A percentile compares a stretch with the other conserved stretches of the same genome.
phyloP scores from a whole-genome alignment of 2,329 filamentous ascomycete genomes.

The Neofusicoccum kwambonambiense region DNA sequence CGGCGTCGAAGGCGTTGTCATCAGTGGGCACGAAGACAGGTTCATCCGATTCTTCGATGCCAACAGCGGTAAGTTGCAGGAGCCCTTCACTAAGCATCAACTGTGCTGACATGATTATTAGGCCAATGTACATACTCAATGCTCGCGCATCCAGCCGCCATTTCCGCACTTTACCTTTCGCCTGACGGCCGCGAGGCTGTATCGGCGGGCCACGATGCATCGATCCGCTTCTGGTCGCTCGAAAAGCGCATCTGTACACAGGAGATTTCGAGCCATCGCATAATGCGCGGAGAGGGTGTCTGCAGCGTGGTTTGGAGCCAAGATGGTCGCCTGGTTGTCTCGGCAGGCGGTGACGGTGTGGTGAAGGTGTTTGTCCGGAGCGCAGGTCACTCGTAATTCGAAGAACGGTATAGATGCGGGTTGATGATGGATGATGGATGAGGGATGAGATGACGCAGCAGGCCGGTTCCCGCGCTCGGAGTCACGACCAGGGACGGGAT shows the following conservation, averaged over 20 bases:
- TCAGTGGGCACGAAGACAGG: slow-evolving; percentile 93
- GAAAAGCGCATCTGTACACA: slow-evolving; percentile 95
- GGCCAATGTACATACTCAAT: slow-evolving; percentile 99
- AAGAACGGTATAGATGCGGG: not conserved
- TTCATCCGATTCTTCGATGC: slow-evolving; percentile 98
- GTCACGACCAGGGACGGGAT: slow-evolving; percentile 1
- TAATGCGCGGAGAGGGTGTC: slow-evolving; percentile 95
- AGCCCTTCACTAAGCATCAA: not conserved
- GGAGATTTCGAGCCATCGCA: slow-evolving; percentile 86
- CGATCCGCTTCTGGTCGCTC: slow-evolving; percentile 92
- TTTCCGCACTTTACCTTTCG: slow-evolving; percentile 86
- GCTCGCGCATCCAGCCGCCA: slow-evolving; percentile 91
- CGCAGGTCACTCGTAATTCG: not conserved
- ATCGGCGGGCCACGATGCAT: slow-evolving; percentile 92
- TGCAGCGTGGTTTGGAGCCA: slow-evolving; percentile 94
- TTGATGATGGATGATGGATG: slow-evolving; percentile 1
- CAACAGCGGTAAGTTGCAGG: slow-evolving; percentile 78
- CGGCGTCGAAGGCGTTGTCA: slow-evolving; percentile 83
- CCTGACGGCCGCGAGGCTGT: slow-evolving; percentile 93
- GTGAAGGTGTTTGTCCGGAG: slow-evolving; percentile 75
- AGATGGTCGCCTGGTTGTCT: slow-evolving; percentile 91
- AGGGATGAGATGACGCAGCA: not conserved
- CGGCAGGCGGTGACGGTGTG: slow-evolving; percentile 89
- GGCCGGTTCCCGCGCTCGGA: not conserved
- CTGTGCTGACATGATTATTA: slow-evolving; percentile 38